Evolutionary conservation across 805 yeast species (phyloP), one percentile per base, ranked within the genome.

Genomic region (Brettanomyces naardenensis): DNA sequence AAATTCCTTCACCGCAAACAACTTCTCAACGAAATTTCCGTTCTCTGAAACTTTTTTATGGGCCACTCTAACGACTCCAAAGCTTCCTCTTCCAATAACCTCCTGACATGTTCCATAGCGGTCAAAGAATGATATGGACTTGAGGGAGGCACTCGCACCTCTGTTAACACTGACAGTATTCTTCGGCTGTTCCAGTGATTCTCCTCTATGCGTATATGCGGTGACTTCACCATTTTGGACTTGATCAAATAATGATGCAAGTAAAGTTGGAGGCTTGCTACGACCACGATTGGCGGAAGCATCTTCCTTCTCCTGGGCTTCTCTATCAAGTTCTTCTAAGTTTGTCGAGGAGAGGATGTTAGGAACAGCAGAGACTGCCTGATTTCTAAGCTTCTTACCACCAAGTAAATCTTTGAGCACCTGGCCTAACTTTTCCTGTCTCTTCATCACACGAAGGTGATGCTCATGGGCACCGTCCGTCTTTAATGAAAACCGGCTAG

Each of bases 101-200:
- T 90, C 97, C 60, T 87, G 95, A 58, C 97, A 90, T 37, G 83
- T 73, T 31, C 98, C 98, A 58, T 90, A 90, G 56, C 89, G 84
- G 49, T 88, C 89, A 6, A 78, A 81, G 57, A 90, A 82, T 7
- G 89, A 75, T 20, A 5, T 6, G 10, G 20, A 15, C 33, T 30
- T 30, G n/a, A 14, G 18, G 6, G 19, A n/a, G n/a, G 17, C 19
- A 3, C 20, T 15, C 41, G 28, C 10, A 44, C 25, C 15, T 6
- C 19, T 11, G 6, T 29, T 36, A 35, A 51, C 50, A 40, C 52
- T 49, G 19, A 44, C 33, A 5, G 56, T 50, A 17, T 46, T 49
- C 15, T 37, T 31, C 1, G 59, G 58, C 33, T 54, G 58, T 30
- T 44, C 44, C 14, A 35, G 36, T 10, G 34, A 13, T 19, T 28